These are phyloP conservation scores for Pseudocercospora macadamiae DNA, from an alignment of 2,329 filamentous ascomycete species.

Conservation along the genomic window DNA sequence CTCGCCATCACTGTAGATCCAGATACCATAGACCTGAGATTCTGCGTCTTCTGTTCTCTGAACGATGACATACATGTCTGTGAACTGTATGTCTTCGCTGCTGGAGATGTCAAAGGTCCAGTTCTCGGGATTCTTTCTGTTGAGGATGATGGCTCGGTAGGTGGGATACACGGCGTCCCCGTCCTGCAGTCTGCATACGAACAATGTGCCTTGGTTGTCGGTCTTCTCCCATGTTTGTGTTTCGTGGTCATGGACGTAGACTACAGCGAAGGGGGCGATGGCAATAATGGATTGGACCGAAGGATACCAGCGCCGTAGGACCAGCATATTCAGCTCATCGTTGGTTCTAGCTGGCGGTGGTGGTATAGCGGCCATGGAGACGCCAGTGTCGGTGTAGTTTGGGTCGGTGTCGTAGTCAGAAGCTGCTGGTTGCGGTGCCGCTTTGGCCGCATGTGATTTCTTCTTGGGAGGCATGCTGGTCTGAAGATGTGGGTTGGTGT, in stretches of 20 bases:
- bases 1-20: slow-evolving; percentile 66
- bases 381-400: slow-evolving; percentile 36
- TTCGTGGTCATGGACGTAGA: slow-evolving; percentile 75
- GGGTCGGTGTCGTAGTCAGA: slow-evolving; percentile 59
- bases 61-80: slow-evolving; percentile 63
- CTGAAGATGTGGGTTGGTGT: not conserved
- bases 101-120: slow-evolving; percentile 49
- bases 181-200: slow-evolving; percentile 71
- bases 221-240: slow-evolving; percentile 79
- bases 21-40: slow-evolving; percentile 60
- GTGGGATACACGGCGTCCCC: slow-evolving; percentile 38
- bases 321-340: slow-evolving; percentile 83
- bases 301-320: slow-evolving; percentile 80
- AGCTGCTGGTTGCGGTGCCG: slow-evolving; percentile 23
- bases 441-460: slow-evolving; percentile 18
- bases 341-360: slow-evolving; percentile 66
- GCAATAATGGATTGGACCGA: slow-evolving; percentile 73
- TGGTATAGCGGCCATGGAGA: slow-evolving; percentile 31
- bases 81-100: slow-evolving; percentile 50
- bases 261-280: slow-evolving; percentile 80
- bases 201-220: slow-evolving; percentile 83
- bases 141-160: slow-evolving; percentile 51
- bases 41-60: slow-evolving; percentile 47
- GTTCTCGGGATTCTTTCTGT: slow-evolving; percentile 53
- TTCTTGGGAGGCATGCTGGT: slow-evolving; percentile 19